These are phyloP conservation scores for Camelina neglecta DNA, from an alignment of 345 rosid species.

Conservation along the genomic window DNA sequence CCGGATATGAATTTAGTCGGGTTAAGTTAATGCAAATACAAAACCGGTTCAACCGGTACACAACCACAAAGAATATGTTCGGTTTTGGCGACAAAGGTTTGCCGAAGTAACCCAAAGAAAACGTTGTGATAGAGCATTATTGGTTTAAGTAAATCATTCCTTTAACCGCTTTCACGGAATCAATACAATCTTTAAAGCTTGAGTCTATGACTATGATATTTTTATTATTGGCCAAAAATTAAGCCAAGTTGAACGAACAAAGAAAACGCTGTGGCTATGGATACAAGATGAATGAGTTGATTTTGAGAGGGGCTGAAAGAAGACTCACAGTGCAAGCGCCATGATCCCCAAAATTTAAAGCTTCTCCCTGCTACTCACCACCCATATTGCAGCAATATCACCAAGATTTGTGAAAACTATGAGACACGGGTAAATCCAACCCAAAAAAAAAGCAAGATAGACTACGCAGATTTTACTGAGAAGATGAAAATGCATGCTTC, in stretches of 20 bases:
- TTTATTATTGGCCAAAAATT: not conserved
- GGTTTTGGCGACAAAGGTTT: not conserved
- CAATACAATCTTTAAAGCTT: not conserved
- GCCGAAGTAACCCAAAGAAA: not conserved
- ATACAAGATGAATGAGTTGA: not conserved
- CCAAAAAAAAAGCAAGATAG: no score
- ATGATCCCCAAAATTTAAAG: no score
- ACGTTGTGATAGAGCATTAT: no score
- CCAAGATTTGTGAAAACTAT: no score
- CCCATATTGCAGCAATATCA: no score
- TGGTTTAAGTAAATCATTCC: not conserved
- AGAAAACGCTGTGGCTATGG: not conserved
- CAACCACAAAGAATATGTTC: not conserved
- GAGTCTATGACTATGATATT: not conserved
- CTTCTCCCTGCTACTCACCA: no score
- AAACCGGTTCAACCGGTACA: constrained; percentile 29
- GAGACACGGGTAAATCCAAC: no score
- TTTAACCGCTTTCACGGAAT: not conserved
- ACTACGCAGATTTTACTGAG: no score
- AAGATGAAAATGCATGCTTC: no score
- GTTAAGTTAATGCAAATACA: not conserved
- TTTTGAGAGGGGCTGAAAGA: not conserved
- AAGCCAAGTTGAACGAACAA: not conserved
- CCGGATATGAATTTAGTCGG: not conserved
- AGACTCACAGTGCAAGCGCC: no score